Percentiles rank a stretch among this genome's conserved stretches.
Conservation (phyloP, 345 rosid species). For the Linum trigynum region DNA sequence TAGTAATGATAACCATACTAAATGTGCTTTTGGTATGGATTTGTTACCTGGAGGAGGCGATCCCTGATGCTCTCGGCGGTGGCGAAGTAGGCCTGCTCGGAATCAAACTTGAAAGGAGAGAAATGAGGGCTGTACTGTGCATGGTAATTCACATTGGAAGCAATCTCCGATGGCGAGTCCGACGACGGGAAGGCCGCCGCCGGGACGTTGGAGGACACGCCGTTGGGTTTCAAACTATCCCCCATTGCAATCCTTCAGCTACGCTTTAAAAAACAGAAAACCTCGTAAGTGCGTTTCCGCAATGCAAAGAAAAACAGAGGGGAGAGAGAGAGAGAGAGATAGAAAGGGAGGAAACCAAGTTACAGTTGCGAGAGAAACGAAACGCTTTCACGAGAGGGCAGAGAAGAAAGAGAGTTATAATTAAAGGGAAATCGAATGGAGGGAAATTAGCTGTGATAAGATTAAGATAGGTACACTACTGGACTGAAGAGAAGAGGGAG, state of each 20-base stretch:
- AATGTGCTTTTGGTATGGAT: too few species aligned
- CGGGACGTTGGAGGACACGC: slow-evolving; percentile 34
- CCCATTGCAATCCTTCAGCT: slow-evolving; percentile 31
- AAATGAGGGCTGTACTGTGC: slow-evolving; percentile 79
- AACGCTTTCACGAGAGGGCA: background rate
- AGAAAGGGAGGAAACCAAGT: background rate
- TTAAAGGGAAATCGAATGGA: slow-evolving; percentile 3
- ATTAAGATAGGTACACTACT: too few species aligned
- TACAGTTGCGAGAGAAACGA: background rate
- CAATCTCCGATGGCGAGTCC: slow-evolving; percentile 45
- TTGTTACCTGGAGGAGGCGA: slow-evolving; percentile 61
- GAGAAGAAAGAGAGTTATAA: slow-evolving; percentile 7
- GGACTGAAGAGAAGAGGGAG: background rate
- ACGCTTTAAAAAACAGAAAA: background rate
- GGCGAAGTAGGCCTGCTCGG: slow-evolving; percentile 78
- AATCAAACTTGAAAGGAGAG: slow-evolving; percentile 83
- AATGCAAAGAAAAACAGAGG: background rate
- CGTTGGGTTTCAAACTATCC: slow-evolving; percentile 21
- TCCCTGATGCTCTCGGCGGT: slow-evolving; percentile 87
- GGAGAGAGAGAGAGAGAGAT: background rate
- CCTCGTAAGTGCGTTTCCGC: background rate
- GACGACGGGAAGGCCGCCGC: slow-evolving; percentile 60
- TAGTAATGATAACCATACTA: too few species aligned
- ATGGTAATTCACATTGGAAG: slow-evolving; percentile 73
- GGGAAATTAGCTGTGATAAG: background rate